Conservation (phyloP, 2,329 filamentous ascomycete species). For the Epichloe baconii region DNA sequence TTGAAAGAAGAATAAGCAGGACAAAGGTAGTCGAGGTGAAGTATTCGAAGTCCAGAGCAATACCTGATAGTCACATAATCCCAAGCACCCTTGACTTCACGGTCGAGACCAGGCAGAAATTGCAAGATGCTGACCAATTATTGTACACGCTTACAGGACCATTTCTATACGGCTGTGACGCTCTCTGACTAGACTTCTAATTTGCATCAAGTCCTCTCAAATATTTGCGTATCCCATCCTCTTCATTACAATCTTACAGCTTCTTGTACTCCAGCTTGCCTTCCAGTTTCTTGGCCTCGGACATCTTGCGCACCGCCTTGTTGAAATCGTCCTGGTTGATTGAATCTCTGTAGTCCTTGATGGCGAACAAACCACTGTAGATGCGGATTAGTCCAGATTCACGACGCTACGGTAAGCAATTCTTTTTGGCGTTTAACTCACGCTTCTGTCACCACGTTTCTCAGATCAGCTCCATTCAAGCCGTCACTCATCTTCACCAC, state of each 20-base stretch:
- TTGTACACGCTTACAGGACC: background rate
- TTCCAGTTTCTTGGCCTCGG: constrained; percentile 95
- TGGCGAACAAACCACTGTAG: constrained; percentile 77
- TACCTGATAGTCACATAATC: too few species aligned
- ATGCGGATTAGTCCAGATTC: background rate
- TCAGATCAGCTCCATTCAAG: constrained; percentile 90
- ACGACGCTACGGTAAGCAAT: background rate
- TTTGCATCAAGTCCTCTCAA: background rate
- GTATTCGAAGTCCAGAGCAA: too few species aligned
- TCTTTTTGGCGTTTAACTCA: constrained; percentile 38
- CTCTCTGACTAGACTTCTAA: background rate
- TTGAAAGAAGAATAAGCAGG: too few species aligned
- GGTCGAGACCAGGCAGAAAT: background rate
- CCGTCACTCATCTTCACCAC: constrained; percentile 99
- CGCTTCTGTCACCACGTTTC: constrained; percentile 98
- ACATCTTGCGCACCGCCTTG: constrained; percentile 95
- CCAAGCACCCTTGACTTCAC: too few species aligned
- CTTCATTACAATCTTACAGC: constrained; percentile 41
- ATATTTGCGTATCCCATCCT: background rate
- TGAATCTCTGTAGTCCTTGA: constrained; percentile 93
- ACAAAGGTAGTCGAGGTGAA: too few species aligned
- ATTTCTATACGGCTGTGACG: background rate
- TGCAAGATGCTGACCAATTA: background rate
- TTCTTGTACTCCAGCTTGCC: constrained; percentile 98
- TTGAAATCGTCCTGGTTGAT: constrained; percentile 99